Evolutionary conservation across 192 early-diverging fungal genomes (phyloP), one percentile per base, ranked within the genome.

Genomic region (Geranomyces michiganensis): DNA sequence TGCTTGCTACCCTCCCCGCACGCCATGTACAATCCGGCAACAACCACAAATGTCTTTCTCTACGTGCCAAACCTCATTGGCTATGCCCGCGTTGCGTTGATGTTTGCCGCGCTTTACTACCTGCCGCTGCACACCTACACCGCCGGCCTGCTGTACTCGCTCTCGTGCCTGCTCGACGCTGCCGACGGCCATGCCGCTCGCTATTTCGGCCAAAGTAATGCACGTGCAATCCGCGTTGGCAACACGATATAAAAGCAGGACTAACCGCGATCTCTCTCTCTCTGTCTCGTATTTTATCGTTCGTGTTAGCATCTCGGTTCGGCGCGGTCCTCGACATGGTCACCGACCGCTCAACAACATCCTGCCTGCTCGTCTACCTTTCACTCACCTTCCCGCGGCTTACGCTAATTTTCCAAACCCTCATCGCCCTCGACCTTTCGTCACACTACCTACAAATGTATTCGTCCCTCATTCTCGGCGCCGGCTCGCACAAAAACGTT

Each of bases 381-480:
- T 82, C 94, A 5, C 46, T 66, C 21, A 72, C 83, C 32, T 92
- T 93, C 71, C 83, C 91, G 0, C 26, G 26, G 0, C 88, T 90
- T 65, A 84, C 92, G 26, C 72, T 97, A n/a, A 24, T 92, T 9
- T 96, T 96, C 74, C 94, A 96, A 83, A 77, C 93, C 49, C 83
- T 99, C 49, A 93, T 96, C 65, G 87, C 93, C 1, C 86, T 99
- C 55, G 97, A 99, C 71, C 87, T 99, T 36, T 92, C 90, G 69
- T 93, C 92, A 70, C 97, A 99, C 76, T 99, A 99, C 73, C 92
- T 97, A 88, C 97, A 99, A 56, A 99, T 99, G 95, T 96, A 96
- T 80, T 87, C 91, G 62, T 92, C 94, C 26, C 81, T 97, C 64
- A 89, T 88, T 12, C 86, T 88, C 4, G 97, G 97, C 70, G 79